Conservation (phyloP, 1,284 basidiomycete genomes). For the Fomes fomentarius region DNA sequence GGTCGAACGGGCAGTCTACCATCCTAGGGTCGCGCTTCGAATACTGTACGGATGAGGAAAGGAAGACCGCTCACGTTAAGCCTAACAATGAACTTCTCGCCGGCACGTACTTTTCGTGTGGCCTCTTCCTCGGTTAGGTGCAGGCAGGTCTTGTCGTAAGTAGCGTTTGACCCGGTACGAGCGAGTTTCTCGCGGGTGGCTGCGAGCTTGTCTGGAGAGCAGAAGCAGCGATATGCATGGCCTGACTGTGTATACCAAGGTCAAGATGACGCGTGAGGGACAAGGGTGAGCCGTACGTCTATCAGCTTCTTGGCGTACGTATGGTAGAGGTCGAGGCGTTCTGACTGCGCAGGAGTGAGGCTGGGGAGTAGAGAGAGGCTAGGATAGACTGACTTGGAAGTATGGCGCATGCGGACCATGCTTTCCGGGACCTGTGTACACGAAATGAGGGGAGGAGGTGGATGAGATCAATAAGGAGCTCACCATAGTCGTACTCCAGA, state of each 20-base stretch:
- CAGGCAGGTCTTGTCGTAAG: constrained; percentile 87
- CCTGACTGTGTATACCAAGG: constrained; percentile 57
- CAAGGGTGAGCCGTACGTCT: constrained; percentile 50
- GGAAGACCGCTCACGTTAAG: constrained; percentile 67
- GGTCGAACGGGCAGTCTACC: constrained; percentile 52
- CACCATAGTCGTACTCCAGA: constrained; percentile 90
- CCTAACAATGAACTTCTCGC: constrained; percentile 83
- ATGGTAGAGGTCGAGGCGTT: constrained; percentile 86
- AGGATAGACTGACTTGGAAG: constrained; percentile 63
- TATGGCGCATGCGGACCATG: constrained; percentile 80
- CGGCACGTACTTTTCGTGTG: constrained; percentile 69
- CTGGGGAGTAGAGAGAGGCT: not conserved
- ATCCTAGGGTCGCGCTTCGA: constrained; percentile 43
- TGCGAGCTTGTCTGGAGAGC: constrained; percentile 70
- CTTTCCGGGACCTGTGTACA: constrained; percentile 70
- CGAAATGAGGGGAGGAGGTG: not conserved
- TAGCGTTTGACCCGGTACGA: constrained; percentile 70
- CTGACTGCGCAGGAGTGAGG: constrained; percentile 59
- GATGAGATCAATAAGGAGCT: constrained; percentile 15
- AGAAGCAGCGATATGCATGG: constrained; percentile 96
- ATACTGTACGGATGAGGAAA: not conserved
- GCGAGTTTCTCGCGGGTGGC: constrained; percentile 71
- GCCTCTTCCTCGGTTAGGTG: constrained; percentile 88
- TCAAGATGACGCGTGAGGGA: not conserved
- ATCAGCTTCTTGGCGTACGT: constrained; percentile 76